phyloP scores from a whole-genome alignment of 2,329 filamentous ascomycete species.

The Neopestalotiopsis clavispora region DNA sequence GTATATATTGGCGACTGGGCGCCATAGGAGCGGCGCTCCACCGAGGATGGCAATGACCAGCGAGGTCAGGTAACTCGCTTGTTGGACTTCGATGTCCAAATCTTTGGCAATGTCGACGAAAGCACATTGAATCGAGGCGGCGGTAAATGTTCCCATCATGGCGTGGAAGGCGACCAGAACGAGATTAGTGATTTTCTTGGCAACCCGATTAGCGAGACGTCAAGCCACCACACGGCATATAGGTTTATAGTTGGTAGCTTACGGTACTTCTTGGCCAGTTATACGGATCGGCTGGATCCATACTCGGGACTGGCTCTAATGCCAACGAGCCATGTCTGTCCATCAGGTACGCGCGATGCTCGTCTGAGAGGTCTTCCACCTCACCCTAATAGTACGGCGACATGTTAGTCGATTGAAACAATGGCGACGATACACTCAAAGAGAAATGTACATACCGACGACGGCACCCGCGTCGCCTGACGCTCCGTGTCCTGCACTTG shows the following conservation, averaged over 20 bases:
- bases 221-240: not conserved
- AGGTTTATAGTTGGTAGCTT: not conserved
- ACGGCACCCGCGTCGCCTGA: slow-evolving; percentile 1
- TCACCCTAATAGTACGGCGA: not conserved
- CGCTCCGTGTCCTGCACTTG: not conserved
- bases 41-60: slow-evolving; percentile 61
- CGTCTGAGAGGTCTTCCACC: slow-evolving; percentile 26
- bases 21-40: slow-evolving; percentile 60
- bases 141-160: slow-evolving; percentile 61
- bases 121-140: slow-evolving; percentile 57
- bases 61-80: slow-evolving; percentile 57
- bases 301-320: slow-evolving; percentile 56
- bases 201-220: not conserved
- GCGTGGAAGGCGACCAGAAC: slow-evolving; percentile 61
- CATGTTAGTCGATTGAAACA: not conserved
- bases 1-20: slow-evolving; percentile 56
- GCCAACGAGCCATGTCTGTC: slow-evolving; percentile 57
- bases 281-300: slow-evolving; percentile 56
- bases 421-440: not conserved
- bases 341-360: slow-evolving; percentile 56
- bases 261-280: slow-evolving; percentile 60
- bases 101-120: slow-evolving; percentile 58
- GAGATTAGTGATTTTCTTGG: slow-evolving; percentile 56
- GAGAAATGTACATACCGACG: not conserved
- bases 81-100: slow-evolving; percentile 51